Evolutionary conservation across 2,329 filamentous ascomycete species (phyloP).

Genomic region (Colletotrichum sp.): DNA sequence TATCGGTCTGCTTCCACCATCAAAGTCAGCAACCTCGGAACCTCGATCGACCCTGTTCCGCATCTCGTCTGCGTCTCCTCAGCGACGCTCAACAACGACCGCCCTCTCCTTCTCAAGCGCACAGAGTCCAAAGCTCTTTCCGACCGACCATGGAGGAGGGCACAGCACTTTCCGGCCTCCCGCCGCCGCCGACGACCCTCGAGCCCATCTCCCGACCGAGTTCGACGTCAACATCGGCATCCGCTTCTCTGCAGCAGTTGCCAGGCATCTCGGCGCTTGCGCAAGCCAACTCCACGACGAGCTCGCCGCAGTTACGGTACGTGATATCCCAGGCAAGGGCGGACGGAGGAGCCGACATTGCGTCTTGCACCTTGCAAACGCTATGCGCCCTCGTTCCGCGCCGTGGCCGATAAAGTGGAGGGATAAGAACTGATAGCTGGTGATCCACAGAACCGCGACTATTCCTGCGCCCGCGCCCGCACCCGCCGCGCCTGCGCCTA

Average conservation of each 20-base stretch:
- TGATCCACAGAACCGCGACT: conserved; percentile 14
- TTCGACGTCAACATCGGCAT: conserved; percentile 48
- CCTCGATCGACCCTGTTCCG: background rate
- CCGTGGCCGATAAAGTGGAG: background rate
- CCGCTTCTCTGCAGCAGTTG: conserved; percentile 47
- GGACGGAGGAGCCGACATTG: background rate
- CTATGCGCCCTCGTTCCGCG: background rate
- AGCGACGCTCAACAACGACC: background rate
- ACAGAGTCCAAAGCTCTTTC: background rate
- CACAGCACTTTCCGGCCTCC: conserved; percentile 8
- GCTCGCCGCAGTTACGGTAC: conserved; percentile 53
- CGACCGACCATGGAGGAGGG: conserved; percentile 51
- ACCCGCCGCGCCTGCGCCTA: conserved; percentile 10
- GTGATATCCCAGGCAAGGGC: conserved; percentile 24
- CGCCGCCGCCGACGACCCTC: conserved; percentile 29
- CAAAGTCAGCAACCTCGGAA: background rate
- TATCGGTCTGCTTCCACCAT: background rate
- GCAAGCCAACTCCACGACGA: conserved; percentile 41
- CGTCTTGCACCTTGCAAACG: background rate
- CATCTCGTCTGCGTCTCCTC: background rate
- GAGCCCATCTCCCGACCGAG: conserved; percentile 55
- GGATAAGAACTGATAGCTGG: conserved; percentile 2
- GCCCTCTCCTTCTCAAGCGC: background rate
- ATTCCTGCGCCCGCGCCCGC: conserved; percentile 8
- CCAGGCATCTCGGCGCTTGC: conserved; percentile 52